These are phyloP conservation scores for Collybia sordida DNA, from an alignment of 768 basidiomycete genomes.

Conservation along the genomic window DNA sequence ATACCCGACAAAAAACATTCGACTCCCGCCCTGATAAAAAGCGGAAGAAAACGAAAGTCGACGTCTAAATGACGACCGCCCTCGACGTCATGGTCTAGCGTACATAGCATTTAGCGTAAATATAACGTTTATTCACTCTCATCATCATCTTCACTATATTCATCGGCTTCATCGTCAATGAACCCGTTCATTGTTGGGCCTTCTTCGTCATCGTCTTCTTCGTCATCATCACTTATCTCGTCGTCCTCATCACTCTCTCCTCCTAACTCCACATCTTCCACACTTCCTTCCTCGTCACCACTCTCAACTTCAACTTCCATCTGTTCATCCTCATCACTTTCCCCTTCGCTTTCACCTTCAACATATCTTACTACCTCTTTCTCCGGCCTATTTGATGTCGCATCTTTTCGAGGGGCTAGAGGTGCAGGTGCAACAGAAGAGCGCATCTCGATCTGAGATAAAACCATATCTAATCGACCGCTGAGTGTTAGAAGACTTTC, in stretches of 20 bases:
- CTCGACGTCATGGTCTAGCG: neutral
- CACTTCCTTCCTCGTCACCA: constrained; percentile 68
- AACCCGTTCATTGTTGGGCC: constrained; percentile 45
- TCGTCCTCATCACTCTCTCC: constrained; percentile 57
- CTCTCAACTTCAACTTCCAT: constrained; percentile 64
- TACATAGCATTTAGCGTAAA: neutral
- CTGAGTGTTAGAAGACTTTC: constrained; percentile 82
- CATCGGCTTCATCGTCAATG: constrained; percentile 59
- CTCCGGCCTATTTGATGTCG: constrained; percentile 30
- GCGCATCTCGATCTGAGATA: constrained; percentile 91
- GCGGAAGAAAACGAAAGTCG: neutral
- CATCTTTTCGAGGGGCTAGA: constrained; percentile 41
- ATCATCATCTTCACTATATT: constrained; percentile 44
- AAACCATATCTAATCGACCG: constrained; percentile 90
- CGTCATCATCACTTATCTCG: constrained; percentile 36
- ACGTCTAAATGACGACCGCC: neutral
- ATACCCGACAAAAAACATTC: neutral
- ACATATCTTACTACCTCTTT: constrained; percentile 55
- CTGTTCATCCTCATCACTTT: constrained; percentile 50
- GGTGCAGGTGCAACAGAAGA: constrained; percentile 68
- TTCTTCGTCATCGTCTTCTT: constrained; percentile 38
- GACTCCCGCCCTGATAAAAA: no score
- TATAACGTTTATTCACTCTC: constrained; percentile 45
- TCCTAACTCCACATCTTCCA: constrained; percentile 78
- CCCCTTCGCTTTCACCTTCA: constrained; percentile 75